A percentile compares a stretch with the other conserved stretches of the same genome.
phyloP scores from a whole-genome alignment of 2,329 filamentous ascomycete species.

The Pezizomycotina sp. region DNA sequence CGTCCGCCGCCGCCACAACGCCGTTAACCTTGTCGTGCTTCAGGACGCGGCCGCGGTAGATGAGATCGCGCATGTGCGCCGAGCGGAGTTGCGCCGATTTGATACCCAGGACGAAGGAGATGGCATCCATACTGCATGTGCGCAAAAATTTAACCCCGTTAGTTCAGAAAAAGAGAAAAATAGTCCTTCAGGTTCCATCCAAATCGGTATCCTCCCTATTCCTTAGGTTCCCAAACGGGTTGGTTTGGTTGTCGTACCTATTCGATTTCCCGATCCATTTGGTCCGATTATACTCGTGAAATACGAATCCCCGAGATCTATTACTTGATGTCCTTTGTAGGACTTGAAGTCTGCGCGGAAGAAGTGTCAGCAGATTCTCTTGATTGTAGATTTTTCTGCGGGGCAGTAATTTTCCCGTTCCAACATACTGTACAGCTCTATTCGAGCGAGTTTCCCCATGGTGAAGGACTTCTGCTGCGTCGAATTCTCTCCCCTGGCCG shows the following conservation, averaged over 20 bases:
- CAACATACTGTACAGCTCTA: constrained; percentile 76
- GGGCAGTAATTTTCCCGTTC: constrained; percentile 4
- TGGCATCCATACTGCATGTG: constrained; percentile 73
- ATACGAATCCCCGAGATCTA: constrained; percentile 93
- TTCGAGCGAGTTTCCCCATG: constrained; percentile 91
- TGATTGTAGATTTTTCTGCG: constrained; percentile 3
- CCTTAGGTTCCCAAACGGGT: background rate
- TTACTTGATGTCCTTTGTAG: constrained; percentile 88
- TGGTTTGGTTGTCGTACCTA: constrained; percentile 44
- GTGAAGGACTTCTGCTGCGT: constrained; percentile 29
- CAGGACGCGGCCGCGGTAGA: constrained; percentile 87
- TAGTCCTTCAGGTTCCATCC: constrained; percentile 6
- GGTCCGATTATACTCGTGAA: constrained; percentile 98
- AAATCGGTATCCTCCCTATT: constrained; percentile 3
- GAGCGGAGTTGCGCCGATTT: constrained; percentile 97
- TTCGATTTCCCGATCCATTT: constrained; percentile 99
- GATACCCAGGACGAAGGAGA: constrained; percentile 95
- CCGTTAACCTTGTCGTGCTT: constrained; percentile 60
- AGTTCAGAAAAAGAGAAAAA: background rate
- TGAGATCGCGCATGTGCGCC: constrained; percentile 78
- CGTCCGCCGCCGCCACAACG: constrained; percentile 52
- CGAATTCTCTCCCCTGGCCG: constrained; percentile 8
- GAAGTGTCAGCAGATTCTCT: constrained; percentile 14
- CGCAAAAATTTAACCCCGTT: background rate
- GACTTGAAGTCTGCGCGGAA: constrained; percentile 98